Conservation (phyloP, 768 basidiomycete genomes). For the Strobilomyces confusus region DNA sequence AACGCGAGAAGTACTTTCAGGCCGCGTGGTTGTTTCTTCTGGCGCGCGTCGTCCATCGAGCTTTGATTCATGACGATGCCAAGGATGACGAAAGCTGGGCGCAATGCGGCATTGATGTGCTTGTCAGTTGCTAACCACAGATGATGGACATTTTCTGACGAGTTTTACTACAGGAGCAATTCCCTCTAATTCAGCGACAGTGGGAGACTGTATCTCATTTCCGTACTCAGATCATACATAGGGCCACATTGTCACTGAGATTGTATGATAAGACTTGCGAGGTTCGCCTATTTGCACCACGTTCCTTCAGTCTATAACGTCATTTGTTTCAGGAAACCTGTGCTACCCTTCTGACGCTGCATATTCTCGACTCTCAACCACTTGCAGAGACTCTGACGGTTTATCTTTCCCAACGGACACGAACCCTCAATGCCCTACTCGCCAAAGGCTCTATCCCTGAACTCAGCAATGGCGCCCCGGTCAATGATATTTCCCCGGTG, state of each 20-base stretch:
- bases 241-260: constrained; percentile 79
- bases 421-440: constrained; percentile 47
- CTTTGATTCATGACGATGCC: constrained; percentile 59
- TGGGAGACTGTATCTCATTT: constrained; percentile 91
- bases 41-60: constrained; percentile 78
- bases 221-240: constrained; percentile 83
- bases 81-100: constrained; percentile 62
- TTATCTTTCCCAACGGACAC: constrained; percentile 68
- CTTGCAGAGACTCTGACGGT: constrained; percentile 66
- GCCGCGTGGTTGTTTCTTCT: constrained; percentile 89
- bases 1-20: constrained; percentile 71
- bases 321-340: constrained; percentile 54
- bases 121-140: constrained; percentile 38
- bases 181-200: constrained; percentile 86
- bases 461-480: constrained; percentile 30
- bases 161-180: constrained; percentile 56
- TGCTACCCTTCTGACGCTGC: constrained; percentile 75
- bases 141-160: neutral
- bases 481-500: constrained; percentile 36
- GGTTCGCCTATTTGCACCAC: constrained; percentile 33
- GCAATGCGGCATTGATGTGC: constrained; percentile 56
- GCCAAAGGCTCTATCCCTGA: constrained; percentile 28
- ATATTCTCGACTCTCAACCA: constrained; percentile 86
- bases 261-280: constrained; percentile 49
- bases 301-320: neutral